Base-by-base conservation (phyloP, 495 filamentous ascomycete species). In the Immersiella caudata region DNA sequence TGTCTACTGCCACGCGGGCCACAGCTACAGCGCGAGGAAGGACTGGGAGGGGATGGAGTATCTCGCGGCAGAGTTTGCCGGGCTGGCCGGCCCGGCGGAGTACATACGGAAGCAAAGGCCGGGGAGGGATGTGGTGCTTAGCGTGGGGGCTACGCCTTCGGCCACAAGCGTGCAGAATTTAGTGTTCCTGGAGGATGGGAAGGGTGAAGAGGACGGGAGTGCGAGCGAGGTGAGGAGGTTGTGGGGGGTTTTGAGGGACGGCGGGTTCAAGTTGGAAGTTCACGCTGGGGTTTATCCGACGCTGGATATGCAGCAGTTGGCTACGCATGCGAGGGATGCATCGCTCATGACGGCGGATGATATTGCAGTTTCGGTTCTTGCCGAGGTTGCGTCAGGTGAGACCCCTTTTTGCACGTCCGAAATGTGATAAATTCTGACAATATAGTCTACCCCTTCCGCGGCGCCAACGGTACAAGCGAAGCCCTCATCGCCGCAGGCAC, bases 141-240 rank as follows among this genome's bases (percentile, higher is more conserved):
- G 88, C 4, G 87, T 94, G 2, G 93, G 93, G 2, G 93, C 93
- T 0, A 93, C 93, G 40, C 93, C 93, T 1, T 95, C 93, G 8
- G 87, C 89, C 9, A 87, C 87, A 0, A 84, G 87, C 16, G 73
- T 86, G 58, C 82, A 84, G 49, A 72, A 80, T 67, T 73, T 52
- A 0, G 33, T 67, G 22, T 70, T 76, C 58, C 58, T 75, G 11
- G 54, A 24, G 24, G 58, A 57, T 5, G 40, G 33, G 29, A 18
- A 54, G 46, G 54, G 7, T 2, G 21, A 4, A 27, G 40, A 33
- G 25, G 65, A 6, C 14, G 40, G 33, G 54, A 29, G 24, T 25
- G 46, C 51, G 16, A 54, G 27, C 50, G 66, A 71, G 57, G 36
- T 72, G 51, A 50, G 14, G 35, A 22, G 26, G 25, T 26, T 72